Percentiles rank a stretch among this genome's conserved stretches.
Conservation (phyloP, 164 flowering plant species). For the Warburgia ugandensis region DNA sequence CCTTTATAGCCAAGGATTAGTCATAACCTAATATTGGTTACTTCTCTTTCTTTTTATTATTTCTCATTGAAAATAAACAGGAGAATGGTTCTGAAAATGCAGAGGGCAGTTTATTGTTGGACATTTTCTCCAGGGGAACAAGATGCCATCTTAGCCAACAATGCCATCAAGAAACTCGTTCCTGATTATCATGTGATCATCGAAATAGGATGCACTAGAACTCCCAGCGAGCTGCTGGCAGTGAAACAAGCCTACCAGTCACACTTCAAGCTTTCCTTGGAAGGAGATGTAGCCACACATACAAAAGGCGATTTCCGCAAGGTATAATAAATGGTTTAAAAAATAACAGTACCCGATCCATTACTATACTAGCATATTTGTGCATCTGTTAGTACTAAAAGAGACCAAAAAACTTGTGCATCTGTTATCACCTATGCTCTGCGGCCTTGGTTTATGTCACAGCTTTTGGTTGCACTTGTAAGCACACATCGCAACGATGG, state of each 20-base stretch:
- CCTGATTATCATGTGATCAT: conserved; percentile 38
- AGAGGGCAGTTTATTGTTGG: conserved; percentile 59
- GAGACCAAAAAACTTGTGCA: no score
- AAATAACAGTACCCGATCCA: no score
- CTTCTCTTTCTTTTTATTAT: no score
- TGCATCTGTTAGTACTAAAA: no score
- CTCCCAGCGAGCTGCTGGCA: conserved; percentile 49
- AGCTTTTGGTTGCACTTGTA: conserved; percentile 41
- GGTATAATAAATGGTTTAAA: no score
- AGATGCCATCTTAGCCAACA: conserved; percentile 63
- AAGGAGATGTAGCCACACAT: conserved; percentile 73
- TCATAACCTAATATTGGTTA: no score
- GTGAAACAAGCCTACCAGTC: conserved; percentile 61
- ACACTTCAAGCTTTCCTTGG: conserved; percentile 60
- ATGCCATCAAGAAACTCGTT: conserved; percentile 32
- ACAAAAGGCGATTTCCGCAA: conserved; percentile 65
- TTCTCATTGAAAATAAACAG: no score
- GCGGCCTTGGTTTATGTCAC: no score
- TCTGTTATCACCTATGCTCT: no score
- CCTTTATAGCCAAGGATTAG: no score
- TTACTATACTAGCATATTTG: no score
- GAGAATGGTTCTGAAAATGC: no score
- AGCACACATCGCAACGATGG: conserved; percentile 45
- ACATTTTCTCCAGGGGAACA: conserved; percentile 67
- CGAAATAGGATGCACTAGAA: conserved; percentile 47